These are phyloP conservation scores for Carex pumila DNA, from an alignment of 176 grass and related monocot genomes.

Conservation along the genomic window DNA sequence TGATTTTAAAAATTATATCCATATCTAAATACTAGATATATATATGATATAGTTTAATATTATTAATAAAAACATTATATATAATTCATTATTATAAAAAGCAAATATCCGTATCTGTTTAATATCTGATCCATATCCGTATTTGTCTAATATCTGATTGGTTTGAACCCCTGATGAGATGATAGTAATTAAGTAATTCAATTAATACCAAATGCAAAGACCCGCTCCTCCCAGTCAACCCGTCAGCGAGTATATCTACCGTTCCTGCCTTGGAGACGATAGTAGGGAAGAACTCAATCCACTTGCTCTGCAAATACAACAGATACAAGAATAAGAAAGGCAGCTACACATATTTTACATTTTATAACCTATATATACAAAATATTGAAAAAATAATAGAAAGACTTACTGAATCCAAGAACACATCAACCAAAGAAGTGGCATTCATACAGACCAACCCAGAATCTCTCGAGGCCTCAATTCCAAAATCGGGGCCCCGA, in stretches of 20 bases:
- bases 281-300: constrained; percentile 75
- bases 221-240: constrained; percentile 48
- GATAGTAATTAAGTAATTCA: not conserved
- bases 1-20: no score
- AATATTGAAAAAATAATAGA: no score
- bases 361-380: not conserved
- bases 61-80: no score
- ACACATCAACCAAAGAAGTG: constrained; percentile 54
- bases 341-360: not conserved
- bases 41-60: no score
- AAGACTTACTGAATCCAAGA: constrained; percentile 67
- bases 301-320: constrained; percentile 45
- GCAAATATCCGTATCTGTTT: no score
- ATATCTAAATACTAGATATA: no score
- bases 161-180: not conserved
- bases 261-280: constrained; percentile 70
- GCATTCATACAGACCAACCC: constrained; percentile 47
- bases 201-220: constrained; percentile 59
- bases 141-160: no score
- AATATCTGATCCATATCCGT: no score
- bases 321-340: not conserved
- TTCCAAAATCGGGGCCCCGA: constrained; percentile 26
- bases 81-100: no score
- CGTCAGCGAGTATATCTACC: constrained; percentile 48
- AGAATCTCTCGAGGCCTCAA: constrained; percentile 64